phyloP scores from a whole-genome alignment of 306 rosid genomes.

The Quillaja saponaria region DNA sequence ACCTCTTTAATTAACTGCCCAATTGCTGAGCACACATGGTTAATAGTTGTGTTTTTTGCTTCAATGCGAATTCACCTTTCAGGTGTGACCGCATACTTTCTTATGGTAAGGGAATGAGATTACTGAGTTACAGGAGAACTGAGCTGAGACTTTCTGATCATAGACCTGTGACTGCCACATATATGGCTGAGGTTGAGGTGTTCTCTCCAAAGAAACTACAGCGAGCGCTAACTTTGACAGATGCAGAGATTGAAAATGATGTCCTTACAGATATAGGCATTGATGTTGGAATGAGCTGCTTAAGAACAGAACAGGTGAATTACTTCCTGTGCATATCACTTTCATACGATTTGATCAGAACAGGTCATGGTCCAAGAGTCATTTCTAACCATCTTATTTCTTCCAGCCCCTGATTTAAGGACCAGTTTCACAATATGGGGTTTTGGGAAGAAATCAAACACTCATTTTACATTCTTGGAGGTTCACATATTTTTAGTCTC shows the following conservation, averaged over 20 bases:
- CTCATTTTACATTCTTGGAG: conserved; percentile 7
- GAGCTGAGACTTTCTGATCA: conserved; percentile 85
- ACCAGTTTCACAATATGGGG: background rate
- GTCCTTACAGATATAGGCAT: conserved; percentile 33
- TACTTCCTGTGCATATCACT: conserved; percentile 4
- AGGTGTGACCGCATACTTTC: conserved; percentile 98
- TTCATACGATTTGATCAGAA: no score
- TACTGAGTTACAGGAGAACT: conserved; percentile 61
- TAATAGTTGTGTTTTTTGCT: background rate
- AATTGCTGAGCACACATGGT: background rate
- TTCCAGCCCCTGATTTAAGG: background rate
- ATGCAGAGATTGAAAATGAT: conserved; percentile 80
- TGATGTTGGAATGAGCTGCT: conserved; percentile 36
- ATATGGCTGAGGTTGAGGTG: conserved; percentile 81
- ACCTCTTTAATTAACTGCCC: background rate
- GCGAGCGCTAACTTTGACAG: conserved; percentile 72
- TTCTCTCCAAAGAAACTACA: conserved; percentile 79
- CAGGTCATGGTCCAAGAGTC: background rate
- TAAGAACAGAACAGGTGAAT: conserved; percentile 42
- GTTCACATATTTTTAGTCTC: background rate
- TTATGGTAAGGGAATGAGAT: conserved; percentile 73
- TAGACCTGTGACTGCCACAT: conserved; percentile 88
- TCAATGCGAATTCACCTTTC: conserved; percentile 26
- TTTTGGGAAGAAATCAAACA: background rate
- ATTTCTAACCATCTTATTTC: background rate